Base-by-base conservation (phyloP, 164 flowering plant species). In the Tetrastigma voinierianum region DNA sequence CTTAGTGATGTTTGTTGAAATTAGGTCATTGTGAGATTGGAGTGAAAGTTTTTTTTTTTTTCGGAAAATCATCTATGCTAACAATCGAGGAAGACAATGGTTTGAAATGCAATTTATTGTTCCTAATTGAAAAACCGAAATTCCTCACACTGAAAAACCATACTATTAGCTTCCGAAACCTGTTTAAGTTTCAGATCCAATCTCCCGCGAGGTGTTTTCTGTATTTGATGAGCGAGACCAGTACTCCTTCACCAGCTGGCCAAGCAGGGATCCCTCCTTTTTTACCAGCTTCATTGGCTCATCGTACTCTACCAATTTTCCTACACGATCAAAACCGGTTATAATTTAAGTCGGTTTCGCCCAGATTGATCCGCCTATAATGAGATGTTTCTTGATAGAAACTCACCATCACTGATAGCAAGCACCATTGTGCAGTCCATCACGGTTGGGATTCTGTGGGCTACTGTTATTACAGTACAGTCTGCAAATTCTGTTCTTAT, bases 381-480 rank as follows among this genome's bases (percentile, higher is more conserved):
- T 12, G 15, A 13, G 2, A n/a, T n/a, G 1, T 18, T 24, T 15
- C 4, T 19, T 40, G 10, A 9, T 16, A 5, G 20, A 60, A 16
- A 70, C 73, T 65, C 8, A 81, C 82, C 85, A 23, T 77, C 81
- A 52, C 76, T 69, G 0, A 81, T 71, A 20, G 65, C 72, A 11
- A 81, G 77, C 23, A 81, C 82, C 72, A 19, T 74, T 2, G 72
- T 62, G 71, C 93, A 82, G 74, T 86, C 93, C 88, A 88, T 85
- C 44, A n/a, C n/a, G n/a, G n/a, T n/a, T n/a, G n/a, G n/a, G n/a
- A n/a, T n/a, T n/a, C n/a, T n/a, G n/a, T n/a, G n/a, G n/a, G n/a
- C n/a, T n/a, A n/a, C n/a, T n/a, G n/a, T n/a, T n/a, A n/a, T n/a
- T n/a, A n/a, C n/a, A n/a, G 89, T 88, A 74, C 86, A 81, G 23